Evolutionary conservation across 2,329 filamentous ascomycete species (phyloP).

Genomic region (Endothia cerciana): DNA sequence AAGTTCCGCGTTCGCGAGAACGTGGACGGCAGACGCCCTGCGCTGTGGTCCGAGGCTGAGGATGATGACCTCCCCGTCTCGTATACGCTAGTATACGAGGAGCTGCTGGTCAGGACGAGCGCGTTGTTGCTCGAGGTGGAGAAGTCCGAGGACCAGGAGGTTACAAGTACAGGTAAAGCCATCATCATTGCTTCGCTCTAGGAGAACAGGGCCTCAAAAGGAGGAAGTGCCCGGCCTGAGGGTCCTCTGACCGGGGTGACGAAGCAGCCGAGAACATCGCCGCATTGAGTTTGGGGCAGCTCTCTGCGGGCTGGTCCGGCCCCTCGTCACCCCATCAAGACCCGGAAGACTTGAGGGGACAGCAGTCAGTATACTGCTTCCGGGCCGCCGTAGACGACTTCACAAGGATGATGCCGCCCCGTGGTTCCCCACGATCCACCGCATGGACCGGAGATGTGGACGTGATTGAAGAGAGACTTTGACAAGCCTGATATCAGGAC

Average conservation of each 20-base stretch:
- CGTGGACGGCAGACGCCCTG: constrained; percentile 50
- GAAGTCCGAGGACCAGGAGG: constrained; percentile 62
- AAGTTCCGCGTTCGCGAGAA: constrained; percentile 66
- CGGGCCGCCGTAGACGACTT: constrained; percentile 26
- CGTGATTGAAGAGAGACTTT: neutral
- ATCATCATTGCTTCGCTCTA: constrained; percentile 62
- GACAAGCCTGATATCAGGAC: neutral
- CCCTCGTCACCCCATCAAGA: constrained; percentile 8
- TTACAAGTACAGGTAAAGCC: constrained; percentile 65
- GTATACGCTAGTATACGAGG: constrained; percentile 74
- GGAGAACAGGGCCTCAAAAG: constrained; percentile 24
- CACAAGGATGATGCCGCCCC: constrained; percentile 30
- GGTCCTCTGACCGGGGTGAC: constrained; percentile 1
- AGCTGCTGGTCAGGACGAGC: constrained; percentile 68
- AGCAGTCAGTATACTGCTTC: constrained; percentile 24
- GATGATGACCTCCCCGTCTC: constrained; percentile 70
- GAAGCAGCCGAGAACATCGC: constrained; percentile 1
- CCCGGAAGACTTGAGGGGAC: neutral
- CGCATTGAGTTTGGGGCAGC: constrained; percentile 29
- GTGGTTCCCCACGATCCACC: neutral
- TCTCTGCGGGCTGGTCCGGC: constrained; percentile 16
- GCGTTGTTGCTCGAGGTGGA: constrained; percentile 69
- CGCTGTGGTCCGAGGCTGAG: constrained; percentile 24
- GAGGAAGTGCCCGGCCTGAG: constrained; percentile 5
- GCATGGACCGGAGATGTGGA: neutral